These are phyloP conservation scores for Penicillium cinerascens DNA, from an alignment of 495 filamentous ascomycete species.

Conservation along the genomic window DNA sequence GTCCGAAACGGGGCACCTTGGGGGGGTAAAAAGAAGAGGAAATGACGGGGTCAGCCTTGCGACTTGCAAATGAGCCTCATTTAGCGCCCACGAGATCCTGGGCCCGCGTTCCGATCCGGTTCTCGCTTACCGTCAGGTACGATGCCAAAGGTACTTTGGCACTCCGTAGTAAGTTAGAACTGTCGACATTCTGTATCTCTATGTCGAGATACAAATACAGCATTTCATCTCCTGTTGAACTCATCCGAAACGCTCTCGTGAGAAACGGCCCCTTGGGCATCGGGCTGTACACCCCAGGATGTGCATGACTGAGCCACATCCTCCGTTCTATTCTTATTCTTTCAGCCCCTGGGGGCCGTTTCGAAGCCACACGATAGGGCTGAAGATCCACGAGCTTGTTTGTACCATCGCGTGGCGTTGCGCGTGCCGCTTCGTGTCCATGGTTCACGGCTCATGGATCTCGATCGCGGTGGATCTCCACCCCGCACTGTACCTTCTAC, in stretches of 20 bases:
- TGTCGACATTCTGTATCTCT: not conserved
- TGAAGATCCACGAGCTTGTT: conserved; percentile 15
- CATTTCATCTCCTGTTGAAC: not conserved
- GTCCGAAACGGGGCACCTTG: not conserved
- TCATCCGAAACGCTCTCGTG: not conserved
- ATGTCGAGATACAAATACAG: not conserved
- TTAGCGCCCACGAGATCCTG: conserved; percentile 3
- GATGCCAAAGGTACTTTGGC: too few species aligned
- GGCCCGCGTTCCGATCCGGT: not conserved
- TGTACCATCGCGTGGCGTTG: conserved; percentile 1
- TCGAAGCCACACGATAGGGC: conserved; percentile 10
- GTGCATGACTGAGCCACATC: not conserved
- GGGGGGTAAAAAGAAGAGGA: not conserved
- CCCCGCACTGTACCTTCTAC: not conserved
- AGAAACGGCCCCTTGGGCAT: not conserved
- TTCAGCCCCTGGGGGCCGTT: conserved; percentile 3
- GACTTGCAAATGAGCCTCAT: conserved; percentile 4
- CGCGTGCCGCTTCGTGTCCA: not conserved
- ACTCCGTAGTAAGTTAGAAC: too few species aligned
- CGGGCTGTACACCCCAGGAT: not conserved
- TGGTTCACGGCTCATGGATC: not conserved
- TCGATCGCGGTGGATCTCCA: not conserved
- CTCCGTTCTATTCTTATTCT: conserved; percentile 4
- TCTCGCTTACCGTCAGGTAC: not conserved
- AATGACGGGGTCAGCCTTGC: not conserved